Conservation (phyloP, 1,139 yeast genomes). For the Candida dubliniensis region DNA sequence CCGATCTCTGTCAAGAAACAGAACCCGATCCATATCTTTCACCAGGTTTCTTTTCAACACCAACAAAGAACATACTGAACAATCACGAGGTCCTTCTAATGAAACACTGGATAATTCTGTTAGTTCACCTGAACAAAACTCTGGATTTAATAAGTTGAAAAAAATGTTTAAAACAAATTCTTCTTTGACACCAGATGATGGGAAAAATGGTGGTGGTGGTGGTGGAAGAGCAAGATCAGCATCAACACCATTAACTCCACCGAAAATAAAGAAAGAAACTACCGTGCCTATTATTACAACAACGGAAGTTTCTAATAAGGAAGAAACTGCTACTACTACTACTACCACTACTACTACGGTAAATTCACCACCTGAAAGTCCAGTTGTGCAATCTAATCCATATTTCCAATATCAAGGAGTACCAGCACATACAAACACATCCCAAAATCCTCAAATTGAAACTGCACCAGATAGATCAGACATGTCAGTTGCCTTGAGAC, state of each 20-base stretch:
- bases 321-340: constrained; percentile 7
- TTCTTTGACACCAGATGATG: constrained; percentile 2
- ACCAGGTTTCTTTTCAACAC: constrained; percentile 18
- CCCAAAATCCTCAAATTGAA: constrained; percentile 6
- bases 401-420: constrained; percentile 57
- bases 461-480: constrained; percentile 16
- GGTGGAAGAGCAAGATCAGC: constrained; percentile 7
- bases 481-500: constrained; percentile 40
- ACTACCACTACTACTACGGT: constrained; percentile 1
- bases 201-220: constrained; percentile 4
- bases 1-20: constrained; percentile 13
- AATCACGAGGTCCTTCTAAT: constrained; percentile 11
- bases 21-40: constrained; percentile 21
- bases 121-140: constrained; percentile 3
- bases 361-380: constrained; percentile 18
- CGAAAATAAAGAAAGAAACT: constrained; percentile 2
- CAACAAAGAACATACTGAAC: constrained; percentile 11
- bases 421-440: constrained; percentile 45
- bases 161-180: constrained; percentile 14
- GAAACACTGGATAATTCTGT: constrained; percentile 7
- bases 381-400: constrained; percentile 43
- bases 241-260: constrained; percentile 7
- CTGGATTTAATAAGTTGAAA: constrained; percentile 11
- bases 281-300: background rate
- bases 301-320: background rate